Base-by-base conservation (phyloP, 306 rosid genomes). In the Cucurbita pepo region DNA sequence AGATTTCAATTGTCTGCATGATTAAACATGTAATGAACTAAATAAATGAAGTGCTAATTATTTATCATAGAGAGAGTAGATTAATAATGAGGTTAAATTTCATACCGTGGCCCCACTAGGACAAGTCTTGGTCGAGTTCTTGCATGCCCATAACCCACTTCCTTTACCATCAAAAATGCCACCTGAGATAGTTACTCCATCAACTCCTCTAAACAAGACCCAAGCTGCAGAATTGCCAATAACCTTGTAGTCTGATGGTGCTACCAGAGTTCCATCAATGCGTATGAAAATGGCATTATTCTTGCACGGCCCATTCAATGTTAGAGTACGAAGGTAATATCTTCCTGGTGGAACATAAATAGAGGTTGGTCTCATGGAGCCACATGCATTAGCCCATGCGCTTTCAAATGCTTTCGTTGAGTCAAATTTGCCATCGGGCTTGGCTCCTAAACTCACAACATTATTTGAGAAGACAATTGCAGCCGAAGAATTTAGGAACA, bases 81-180 rank as follows among this genome's bases (percentile, higher is more conserved):
- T 30, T 30, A 56, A 53, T 30, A 56, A 53, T 40, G 7, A 40
- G 5, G 43, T 9, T 45, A 45, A 45, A 9, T 48, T 48, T 43
- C 79, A 1, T 77, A 86, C 93, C 80, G 82, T 81, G 36, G 91
- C 90, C 57, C 91, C 96, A 19, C 59, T 67, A 0, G 87, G 91
- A 5, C 96, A 89, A 16, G 3, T 73, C 78, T 73, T 83, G 30
- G 82, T 50, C 5, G 87, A 85, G 56, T 63, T 51, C 69, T 87
- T 87, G 76, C 86, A 83, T 59, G 38, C 78, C 91, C 91, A 87
- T 38, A 87, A 69, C 15, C 45, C 64, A 8, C 56, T 73, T 30
- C 91, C 91, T 78, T 79, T 82, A 2, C 82, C 91, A 51, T 87
- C 88, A 43, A 84, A 83, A 19, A 57, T 36, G 6, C 87, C 91